Evolutionary conservation across 345 rosid species (phyloP), one percentile per base, ranked within the genome.

Genomic region (Noccaea bulbosa): DNA sequence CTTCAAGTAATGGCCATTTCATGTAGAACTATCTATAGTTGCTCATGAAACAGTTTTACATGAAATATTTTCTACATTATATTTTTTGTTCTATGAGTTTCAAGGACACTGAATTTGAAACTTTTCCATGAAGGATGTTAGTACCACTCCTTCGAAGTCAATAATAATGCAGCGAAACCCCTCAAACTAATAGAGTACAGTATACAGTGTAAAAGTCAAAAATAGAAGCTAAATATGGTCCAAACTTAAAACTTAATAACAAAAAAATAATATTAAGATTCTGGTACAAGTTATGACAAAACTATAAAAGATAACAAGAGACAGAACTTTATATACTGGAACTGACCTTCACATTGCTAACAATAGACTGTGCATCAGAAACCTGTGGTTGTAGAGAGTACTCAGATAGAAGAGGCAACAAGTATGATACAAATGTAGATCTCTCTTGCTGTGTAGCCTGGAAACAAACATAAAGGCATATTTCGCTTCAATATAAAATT

Each of bases 361-460:
- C 91, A 72, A 94, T 90, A 47, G 98, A 89, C 76, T 92, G 96
- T 37, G 98, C 98, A 85, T 94, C 99, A 44, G 77, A 75, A 50
- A 83, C 86, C 49, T 87, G 96, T 70, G 96, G 98, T 80, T 90
- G 98, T 65, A 84, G 83, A 75, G 90, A 84, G 83, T 94, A 89
- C 78, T 92, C 99, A 0, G 83, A 81, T 56, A 94, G 87, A 43
- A 94, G 91, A 81, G 97, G 98, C 72, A 89, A 70, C 85, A 94
- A 84, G 75, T 93, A 87, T 73, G 90, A 85, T 53, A 92, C 92
- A 81, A 94, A 92, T 17, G 88, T 82, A 58, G 94, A 71, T 78
- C 97, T 89, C 80, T 94, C 99, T 80, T 89, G 87, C 68, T 92
- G 91, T 55, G 92, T 89, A 78, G 85, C 96, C 99, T 94, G 84